Conservation (phyloP, 164 flowering plant genomes). For the Taxillus chinensis region DNA sequence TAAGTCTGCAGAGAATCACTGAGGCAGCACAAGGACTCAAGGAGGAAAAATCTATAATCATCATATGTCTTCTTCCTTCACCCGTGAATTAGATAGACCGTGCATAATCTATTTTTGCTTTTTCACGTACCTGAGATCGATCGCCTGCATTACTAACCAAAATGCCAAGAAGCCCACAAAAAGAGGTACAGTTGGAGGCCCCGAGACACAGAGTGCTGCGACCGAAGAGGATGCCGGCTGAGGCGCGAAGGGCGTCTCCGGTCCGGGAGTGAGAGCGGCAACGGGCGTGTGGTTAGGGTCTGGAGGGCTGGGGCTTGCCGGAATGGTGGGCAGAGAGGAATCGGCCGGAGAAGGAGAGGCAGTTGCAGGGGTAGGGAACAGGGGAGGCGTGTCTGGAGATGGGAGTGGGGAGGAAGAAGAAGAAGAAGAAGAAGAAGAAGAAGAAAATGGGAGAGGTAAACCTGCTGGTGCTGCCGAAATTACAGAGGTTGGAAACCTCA, state of each 20-base stretch:
- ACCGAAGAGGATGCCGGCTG: conserved; percentile 25
- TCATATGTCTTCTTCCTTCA: too few species aligned
- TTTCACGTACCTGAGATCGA: conserved; percentile 14
- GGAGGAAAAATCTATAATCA: too few species aligned
- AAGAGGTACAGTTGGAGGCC: conserved; percentile 4
- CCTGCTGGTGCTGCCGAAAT: conserved; percentile 14
- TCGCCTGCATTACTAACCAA: conserved; percentile 10
- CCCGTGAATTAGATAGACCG: too few species aligned
- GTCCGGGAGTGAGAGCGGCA: conserved; percentile 13
- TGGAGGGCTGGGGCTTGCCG: conserved; percentile 62
- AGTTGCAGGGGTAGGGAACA: conserved; percentile 32
- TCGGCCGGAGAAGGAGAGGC: conserved; percentile 19
- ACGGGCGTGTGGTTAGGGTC: conserved; percentile 32
- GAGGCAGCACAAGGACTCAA: too few species aligned
- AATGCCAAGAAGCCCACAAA: conserved; percentile 12
- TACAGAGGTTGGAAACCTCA: not conserved
- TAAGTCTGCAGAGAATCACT: too few species aligned
- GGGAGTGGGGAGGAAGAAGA: conserved; percentile 5
- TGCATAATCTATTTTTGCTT: not conserved
- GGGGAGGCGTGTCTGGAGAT: conserved; percentile 44
- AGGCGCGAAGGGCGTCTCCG: conserved; percentile 26
- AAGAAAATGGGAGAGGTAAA: conserved; percentile 35
- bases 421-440: conserved; percentile 22
- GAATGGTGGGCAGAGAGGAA: conserved; percentile 40
- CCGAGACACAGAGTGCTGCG: conserved; percentile 7